Evolutionary conservation across 495 filamentous ascomycete genomes (phyloP), one percentile per base, ranked within the genome.

Genomic region (Aspergillus funiculosus): DNA sequence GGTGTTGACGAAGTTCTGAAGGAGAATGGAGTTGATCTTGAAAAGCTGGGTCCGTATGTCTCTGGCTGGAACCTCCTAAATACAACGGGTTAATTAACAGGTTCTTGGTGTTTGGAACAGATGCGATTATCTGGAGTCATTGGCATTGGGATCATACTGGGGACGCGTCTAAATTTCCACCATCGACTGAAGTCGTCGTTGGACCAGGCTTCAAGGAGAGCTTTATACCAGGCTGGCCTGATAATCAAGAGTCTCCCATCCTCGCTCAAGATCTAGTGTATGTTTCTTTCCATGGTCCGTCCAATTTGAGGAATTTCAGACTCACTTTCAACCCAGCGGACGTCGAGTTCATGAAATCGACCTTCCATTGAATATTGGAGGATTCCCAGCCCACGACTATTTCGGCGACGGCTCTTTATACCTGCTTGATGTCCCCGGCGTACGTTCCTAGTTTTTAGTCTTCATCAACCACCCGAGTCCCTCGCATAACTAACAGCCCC

Each of bases 141-240:
- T 57, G 57, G 39, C 80, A 83, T 50, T 72, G 75, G 43, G 78
- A 82, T 49, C 80, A 83, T 53, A 64, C 59, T 8, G 78, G 78
- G 3, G 67, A 81, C 36, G 60, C 68, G 1, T 57, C 61, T 1
- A 68, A 46, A 1, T 81, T 82, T 44, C 69, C 67, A 0, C 37
- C 64, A 0, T 60, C 51, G 15, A 75, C 76, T 0, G 56, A 60
- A 1, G 48, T 83, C 1, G 11, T 39, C 36, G 36, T 39, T 6
- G 36, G 36, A 6, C 36, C 36, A 5, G 36, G 36, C 0, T 39
- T 39, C 19, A 39, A 10, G 0, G 10, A 8, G 1, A 11, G 11
- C 17, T 22, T 22, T 9, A 21, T 13, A 5, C 36, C 36, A 6
- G 36, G 18, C 8, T 39, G 15, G 9, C 36, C 36, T 3, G 14